Evolutionary conservation across 1,284 basidiomycete species (phyloP).

Genomic region (Cutaneotrichosporon cavernicola): DNA sequence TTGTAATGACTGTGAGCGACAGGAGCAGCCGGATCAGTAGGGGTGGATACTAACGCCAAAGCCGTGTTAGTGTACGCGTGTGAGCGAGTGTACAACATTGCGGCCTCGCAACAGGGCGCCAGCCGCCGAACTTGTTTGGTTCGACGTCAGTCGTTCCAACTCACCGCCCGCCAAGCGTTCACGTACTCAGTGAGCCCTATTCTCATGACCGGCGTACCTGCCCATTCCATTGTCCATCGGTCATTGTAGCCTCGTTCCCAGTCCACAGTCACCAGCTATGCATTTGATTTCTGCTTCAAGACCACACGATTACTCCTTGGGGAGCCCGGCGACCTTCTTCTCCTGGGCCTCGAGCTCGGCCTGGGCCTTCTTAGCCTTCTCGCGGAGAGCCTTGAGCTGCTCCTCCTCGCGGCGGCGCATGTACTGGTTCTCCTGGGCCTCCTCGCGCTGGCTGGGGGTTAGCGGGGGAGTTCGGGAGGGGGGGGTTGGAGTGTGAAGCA

Average conservation of each 20-base stretch:
- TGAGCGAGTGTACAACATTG: no score
- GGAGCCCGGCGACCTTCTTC: slow-evolving; percentile 13
- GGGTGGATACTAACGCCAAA: no score
- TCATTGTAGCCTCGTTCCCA: neutral
- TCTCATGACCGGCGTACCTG: no score
- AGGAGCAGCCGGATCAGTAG: no score
- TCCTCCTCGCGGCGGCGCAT: slow-evolving; percentile 41
- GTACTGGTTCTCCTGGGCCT: slow-evolving; percentile 51
- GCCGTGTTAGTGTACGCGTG: no score
- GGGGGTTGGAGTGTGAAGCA: neutral
- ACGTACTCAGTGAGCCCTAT: no score
- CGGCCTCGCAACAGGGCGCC: no score
- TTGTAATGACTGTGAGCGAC: no score
- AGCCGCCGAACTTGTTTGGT: no score
- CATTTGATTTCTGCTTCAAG: neutral
- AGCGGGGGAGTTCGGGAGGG: neutral
- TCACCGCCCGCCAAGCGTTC: no score
- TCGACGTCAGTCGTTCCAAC: no score
- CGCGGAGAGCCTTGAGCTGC: slow-evolving; percentile 34
- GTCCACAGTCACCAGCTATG: neutral
- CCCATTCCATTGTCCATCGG: neutral
- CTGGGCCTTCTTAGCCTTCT: slow-evolving; percentile 39
- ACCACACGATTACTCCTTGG: neutral
- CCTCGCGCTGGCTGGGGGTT: slow-evolving; percentile 41
- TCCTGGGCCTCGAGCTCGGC: slow-evolving; percentile 29